Evolutionary conservation across 306 rosid genomes (phyloP).

Genomic region (Glycyrrhiza uralensis): DNA sequence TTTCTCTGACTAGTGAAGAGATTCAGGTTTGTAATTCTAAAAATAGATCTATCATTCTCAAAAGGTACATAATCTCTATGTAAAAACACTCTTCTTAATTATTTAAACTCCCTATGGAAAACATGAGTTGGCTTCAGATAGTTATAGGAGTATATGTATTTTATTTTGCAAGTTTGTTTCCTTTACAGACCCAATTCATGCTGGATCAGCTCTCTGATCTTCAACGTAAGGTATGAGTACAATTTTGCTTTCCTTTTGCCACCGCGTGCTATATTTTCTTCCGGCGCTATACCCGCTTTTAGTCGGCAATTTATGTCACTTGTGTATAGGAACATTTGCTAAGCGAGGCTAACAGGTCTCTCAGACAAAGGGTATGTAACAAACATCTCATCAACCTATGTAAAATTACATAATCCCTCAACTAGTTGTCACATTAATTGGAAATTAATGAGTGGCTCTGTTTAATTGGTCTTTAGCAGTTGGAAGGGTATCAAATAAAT

Average conservation of each 20-base stretch:
- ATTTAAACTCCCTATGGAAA: no score
- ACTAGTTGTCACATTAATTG: neutral
- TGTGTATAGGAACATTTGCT: slow-evolving; percentile 68
- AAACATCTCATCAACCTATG: neutral
- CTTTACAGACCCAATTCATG: slow-evolving; percentile 77
- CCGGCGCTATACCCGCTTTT: neutral
- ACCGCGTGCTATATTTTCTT: neutral
- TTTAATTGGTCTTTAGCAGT: slow-evolving; percentile 47
- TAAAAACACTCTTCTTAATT: no score
- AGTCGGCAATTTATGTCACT: neutral
- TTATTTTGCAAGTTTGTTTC: slow-evolving; percentile 7
- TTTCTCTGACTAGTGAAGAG: no score
- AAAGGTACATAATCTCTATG: no score
- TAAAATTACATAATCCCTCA: neutral
- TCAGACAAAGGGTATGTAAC: slow-evolving; percentile 77
- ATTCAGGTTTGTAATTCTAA: no score
- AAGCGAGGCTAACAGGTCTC: slow-evolving; percentile 70
- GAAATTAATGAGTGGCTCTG: neutral
- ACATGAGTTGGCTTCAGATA: no score
- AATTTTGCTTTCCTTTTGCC: neutral
- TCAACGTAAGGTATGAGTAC: slow-evolving; percentile 67
- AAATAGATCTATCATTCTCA: no score
- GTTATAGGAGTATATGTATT: neutral
- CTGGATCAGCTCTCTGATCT: slow-evolving; percentile 88
- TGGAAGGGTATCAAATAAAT: slow-evolving; percentile 80